These are phyloP conservation scores for Arthrobotrys sinensis DNA, from an alignment of 2,329 filamentous ascomycete genomes.

Conservation along the genomic window DNA sequence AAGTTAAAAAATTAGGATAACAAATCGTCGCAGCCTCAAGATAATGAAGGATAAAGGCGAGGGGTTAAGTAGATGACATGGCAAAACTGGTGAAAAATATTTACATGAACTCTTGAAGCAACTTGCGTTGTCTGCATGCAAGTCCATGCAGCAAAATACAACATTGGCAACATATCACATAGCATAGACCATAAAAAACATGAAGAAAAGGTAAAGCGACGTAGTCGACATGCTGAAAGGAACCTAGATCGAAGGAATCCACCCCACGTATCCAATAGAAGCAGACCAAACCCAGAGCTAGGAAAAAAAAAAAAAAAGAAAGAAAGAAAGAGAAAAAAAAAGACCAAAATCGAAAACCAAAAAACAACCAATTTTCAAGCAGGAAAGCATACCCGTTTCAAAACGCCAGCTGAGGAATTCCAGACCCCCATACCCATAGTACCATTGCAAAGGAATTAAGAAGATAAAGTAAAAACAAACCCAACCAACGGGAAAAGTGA, in stretches of 20 bases:
- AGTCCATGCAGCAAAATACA: slow-evolving; percentile 57
- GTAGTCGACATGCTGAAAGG: slow-evolving; percentile 42
- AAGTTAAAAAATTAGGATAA: slow-evolving; percentile 36
- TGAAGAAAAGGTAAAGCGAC: slow-evolving; percentile 43
- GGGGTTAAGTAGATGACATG: slow-evolving; percentile 13
- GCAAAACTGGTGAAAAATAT: slow-evolving; percentile 26
- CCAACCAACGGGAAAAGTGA: neutral
- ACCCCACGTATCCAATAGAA: slow-evolving; percentile 51
- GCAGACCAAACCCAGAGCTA: slow-evolving; percentile 38
- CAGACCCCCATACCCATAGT: slow-evolving; percentile 53
- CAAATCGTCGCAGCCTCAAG: slow-evolving; percentile 28
- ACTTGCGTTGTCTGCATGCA: slow-evolving; percentile 57
- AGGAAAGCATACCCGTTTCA: slow-evolving; percentile 52
- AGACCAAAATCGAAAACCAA: neutral
- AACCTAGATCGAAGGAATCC: slow-evolving; percentile 53
- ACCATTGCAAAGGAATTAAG: slow-evolving; percentile 2
- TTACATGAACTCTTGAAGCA: slow-evolving; percentile 40
- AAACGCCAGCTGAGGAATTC: slow-evolving; percentile 61
- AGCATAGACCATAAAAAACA: slow-evolving; percentile 47
- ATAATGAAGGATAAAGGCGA: slow-evolving; percentile 43
- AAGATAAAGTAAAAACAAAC: slow-evolving; percentile 24
- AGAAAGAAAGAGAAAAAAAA: slow-evolving; percentile 17
- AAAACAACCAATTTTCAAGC: slow-evolving; percentile 36
- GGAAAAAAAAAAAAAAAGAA: slow-evolving; percentile 24
- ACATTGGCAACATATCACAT: slow-evolving; percentile 61